phyloP scores from a whole-genome alignment of 2,329 filamentous ascomycete genomes.

The Fusarium sp. region DNA sequence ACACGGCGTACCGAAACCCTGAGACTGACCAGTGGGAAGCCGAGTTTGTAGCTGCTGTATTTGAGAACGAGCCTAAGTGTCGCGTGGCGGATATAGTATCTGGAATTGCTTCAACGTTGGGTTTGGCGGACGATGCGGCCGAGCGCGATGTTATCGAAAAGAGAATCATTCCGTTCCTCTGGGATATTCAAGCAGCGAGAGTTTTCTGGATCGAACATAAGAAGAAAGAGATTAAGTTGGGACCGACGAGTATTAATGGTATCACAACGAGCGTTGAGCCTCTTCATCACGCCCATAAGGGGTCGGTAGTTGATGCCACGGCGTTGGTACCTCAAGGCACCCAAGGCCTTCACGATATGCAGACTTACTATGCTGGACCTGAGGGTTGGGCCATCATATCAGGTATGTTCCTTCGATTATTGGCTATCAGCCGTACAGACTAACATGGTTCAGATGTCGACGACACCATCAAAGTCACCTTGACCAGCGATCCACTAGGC shows the following conservation, averaged over 20 bases:
- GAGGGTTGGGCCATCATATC: slow-evolving; percentile 88
- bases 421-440: not conserved
- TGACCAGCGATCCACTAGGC: slow-evolving; percentile 81
- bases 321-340: slow-evolving; percentile 62
- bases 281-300: slow-evolving; percentile 59
- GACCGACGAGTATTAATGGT: slow-evolving; percentile 77
- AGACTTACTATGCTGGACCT: slow-evolving; percentile 77
- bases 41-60: slow-evolving; percentile 85
- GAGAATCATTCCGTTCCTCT: slow-evolving; percentile 80
- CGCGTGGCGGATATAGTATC: slow-evolving; percentile 74
- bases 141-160: slow-evolving; percentile 69
- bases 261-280: slow-evolving; percentile 72
- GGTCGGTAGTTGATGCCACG: slow-evolving; percentile 56
- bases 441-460: slow-evolving; percentile 74
- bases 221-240: slow-evolving; percentile 62
- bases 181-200: slow-evolving; percentile 76
- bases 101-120: slow-evolving; percentile 75
- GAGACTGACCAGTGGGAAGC: slow-evolving; percentile 72
- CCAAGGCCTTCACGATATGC: slow-evolving; percentile 68
- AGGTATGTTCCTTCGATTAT: slow-evolving; percentile 53
- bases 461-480: slow-evolving; percentile 93
- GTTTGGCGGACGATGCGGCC: slow-evolving; percentile 69
- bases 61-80: slow-evolving; percentile 75
- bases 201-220: slow-evolving; percentile 72
- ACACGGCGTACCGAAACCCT: slow-evolving; percentile 76